Base-by-base conservation (phyloP, 2,329 filamentous ascomycete species). In the Aspergillus neoniger region DNA sequence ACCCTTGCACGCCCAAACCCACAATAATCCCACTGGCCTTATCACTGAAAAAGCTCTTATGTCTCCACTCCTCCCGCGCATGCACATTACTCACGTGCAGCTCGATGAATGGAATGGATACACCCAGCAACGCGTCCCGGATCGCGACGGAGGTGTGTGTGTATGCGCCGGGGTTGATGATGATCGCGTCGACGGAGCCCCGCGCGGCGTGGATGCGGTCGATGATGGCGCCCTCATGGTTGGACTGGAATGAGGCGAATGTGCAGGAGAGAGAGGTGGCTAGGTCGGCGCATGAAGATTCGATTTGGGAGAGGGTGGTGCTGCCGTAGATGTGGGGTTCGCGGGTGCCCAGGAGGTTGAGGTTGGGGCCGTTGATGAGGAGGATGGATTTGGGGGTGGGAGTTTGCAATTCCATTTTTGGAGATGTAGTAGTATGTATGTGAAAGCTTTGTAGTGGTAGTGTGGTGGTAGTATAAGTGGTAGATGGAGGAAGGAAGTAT, bases 351-450 rank as follows among this genome's bases (percentile, higher is more conserved):
- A 93, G 84, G 53, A 93, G 87, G 77, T 92, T 92, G 68, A 93
- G 87, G 74, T 93, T 93, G 32, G 90, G 89, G n/a, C 90, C 90
- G 76, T 92, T 92, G 79, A 92, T 86, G 65, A 92, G 81, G 67
- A 92, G 86, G 71, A 92, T 86, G 52, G 73, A 72, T 65, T 74
- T 74, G 17, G 50, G 50, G 19, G 38, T 44, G 17, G 41, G 17
- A 17, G 32, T 36, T 36, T 36, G 32, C 10, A 36, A 14, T 7
- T 59, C 64, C 72, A 74, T 75, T 67, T 67, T 59, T 70, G 49
- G 14, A 28, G 7, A 28, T 28, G 25, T 28, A n/a, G n/a, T n/a
- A n/a, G 30, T 41, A 30, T 36, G 44, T 23, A 15, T 47, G 43
- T 25, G 5, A 10, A 9, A 12, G 17, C 10, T 47, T 10, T 21